Base-by-base conservation (phyloP, 805 yeast genomes). In the Barnettozyma botsteinii region DNA sequence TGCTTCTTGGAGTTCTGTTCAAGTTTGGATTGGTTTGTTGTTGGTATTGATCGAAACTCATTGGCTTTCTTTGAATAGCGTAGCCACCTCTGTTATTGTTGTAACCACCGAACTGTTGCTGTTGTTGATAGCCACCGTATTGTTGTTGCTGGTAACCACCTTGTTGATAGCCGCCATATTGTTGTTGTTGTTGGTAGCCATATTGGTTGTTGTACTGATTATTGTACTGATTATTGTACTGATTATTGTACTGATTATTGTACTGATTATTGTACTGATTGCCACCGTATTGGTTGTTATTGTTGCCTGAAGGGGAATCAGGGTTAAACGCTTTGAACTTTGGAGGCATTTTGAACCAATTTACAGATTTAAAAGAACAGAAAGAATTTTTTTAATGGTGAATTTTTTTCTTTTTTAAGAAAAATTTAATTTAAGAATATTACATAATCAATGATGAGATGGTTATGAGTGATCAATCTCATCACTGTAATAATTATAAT, bases 311-410 rank as follows among this genome's bases (percentile, higher is more conserved):
- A 41, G 61, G 61, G 17, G 64, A 26, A 9, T 49, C 54, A 2
- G 69, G 61, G 41, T 51, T 59, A 18, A 36, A 39, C 1, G 61
- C 53, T 49, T 66, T 67, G 51, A 61, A 66, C 49, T 63, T 67
- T 31, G 72, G 72, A 43, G 71, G 71, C 68, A 64, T 53, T 11
- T 8, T 18, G n/a, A n/a, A n/a, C n/a, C n/a, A n/a, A n/a, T 25
- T 25, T 11, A 25, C 6, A 13, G n/a, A 6, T 7, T 25, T 5
- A 5, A 25, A 25, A 25, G n/a, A 7, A 25, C 10, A 11, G 8
- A 14, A 7, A 14, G 13, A 11, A 7, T 25, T 13, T 25, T 25
- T 11, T 25, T 25, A 25, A 6, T 7, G n/a, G n/a, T 22, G 24
- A 22, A 22, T n/a, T n/a, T n/a, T n/a, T n/a, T n/a, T n/a, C n/a